These are phyloP conservation scores for Trichocomaceae sp. DNA, from an alignment of 2,329 filamentous ascomycete species.

Conservation along the genomic window DNA sequence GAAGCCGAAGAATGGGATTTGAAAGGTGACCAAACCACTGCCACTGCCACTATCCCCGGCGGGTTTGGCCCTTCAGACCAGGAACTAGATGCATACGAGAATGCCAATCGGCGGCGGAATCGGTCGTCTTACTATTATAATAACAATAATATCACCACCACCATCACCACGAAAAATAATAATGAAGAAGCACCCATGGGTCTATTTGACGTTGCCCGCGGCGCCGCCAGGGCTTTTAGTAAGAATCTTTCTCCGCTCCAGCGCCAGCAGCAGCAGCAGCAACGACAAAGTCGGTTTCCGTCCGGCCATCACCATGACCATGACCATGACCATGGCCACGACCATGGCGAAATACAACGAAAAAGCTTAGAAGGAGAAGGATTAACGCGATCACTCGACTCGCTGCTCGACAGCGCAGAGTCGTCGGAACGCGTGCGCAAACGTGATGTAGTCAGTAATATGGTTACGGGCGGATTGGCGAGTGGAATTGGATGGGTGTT, in stretches of 20 bases:
- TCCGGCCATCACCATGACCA: neutral
- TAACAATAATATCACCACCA: conserved; percentile 7
- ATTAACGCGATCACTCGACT: conserved; percentile 1
- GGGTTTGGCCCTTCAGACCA: conserved; percentile 39
- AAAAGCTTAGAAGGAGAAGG: conserved; percentile 13
- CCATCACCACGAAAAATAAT: conserved; percentile 16
- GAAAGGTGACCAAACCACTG: conserved; percentile 41
- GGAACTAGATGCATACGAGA: conserved; percentile 42
- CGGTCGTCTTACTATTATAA: conserved; percentile 17
- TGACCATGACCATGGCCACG: no score
- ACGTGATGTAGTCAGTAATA: conserved; percentile 54
- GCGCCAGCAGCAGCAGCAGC: neutral
- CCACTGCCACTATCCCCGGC: conserved; percentile 32
- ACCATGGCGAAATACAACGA: neutral
- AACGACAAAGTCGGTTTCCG: neutral
- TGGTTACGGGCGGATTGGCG: conserved; percentile 56
- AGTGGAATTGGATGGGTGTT: conserved; percentile 60
- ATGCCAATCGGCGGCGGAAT: conserved; percentile 27
- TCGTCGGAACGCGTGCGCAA: conserved; percentile 35
- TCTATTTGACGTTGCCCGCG: conserved; percentile 47
- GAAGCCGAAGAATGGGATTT: conserved; percentile 55
- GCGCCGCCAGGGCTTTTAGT: conserved; percentile 42
- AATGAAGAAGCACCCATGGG: conserved; percentile 46
- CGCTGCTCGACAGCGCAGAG: conserved; percentile 15
- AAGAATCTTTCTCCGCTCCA: conserved; percentile 44